Evolutionary conservation across 192 early-diverging fungal genomes (phyloP), one percentile per base, ranked within the genome.

Genomic region (Hyaloraphidium curvatum): DNA sequence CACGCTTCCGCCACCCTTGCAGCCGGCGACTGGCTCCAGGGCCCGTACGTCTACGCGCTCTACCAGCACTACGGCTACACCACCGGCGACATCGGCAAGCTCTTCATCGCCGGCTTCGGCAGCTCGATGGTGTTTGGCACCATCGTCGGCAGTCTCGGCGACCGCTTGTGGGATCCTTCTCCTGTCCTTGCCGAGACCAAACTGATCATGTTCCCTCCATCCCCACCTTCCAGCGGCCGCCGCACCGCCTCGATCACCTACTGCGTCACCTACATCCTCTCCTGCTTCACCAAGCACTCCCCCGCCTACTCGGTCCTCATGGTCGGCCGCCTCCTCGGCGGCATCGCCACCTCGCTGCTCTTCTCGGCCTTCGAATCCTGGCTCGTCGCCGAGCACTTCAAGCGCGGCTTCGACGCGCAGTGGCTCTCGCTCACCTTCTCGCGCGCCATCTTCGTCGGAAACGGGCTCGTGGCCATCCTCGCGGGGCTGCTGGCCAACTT

Each of bases 41-140:
- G 56, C 17, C 43, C 58, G 4, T 26, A 58, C 39, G 37, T 59
- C 22, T 86, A 82, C 53, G 69, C 71, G 17, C 51, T 85, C 37
- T 86, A 86, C 54, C 61, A 68, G 37, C 64, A 55, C 0, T 76
- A 82, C 53, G 68, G 68, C 22, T 77, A 73, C 57, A 41, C 57
- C 0, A 66, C 82, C 37, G 58, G 60, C 22, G 57, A 73, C 1
- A 84, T 85, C 55, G 81, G 76, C 4, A 57, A 76, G 26, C 58
- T 86, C 30, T 84, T 81, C 57, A 69, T 86, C 21, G 73, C 72
- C 9, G 84, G 84, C 17, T 86, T 86, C 56, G 55, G 80, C 27
- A 74, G 74, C 7, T 68, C 77, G 30, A 82, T 81, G 4, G 57
- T 84, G 37, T 73, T 79, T 69, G 82, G 82, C 28, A 84, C 79